phyloP scores from a whole-genome alignment of 192 early-diverging fungal genomes.

The Backusella psychrophila region DNA sequence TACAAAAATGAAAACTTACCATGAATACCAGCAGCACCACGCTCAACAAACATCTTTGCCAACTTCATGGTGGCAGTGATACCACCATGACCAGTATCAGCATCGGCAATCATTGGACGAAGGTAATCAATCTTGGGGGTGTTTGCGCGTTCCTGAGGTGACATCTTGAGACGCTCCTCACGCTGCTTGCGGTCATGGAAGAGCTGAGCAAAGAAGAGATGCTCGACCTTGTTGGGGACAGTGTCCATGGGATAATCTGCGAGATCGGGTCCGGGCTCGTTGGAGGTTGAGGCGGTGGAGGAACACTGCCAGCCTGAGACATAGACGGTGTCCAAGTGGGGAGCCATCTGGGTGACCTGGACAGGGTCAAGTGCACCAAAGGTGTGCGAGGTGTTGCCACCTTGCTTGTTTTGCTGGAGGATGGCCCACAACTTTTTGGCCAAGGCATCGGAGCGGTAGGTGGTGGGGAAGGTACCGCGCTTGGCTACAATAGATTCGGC shows the following conservation, averaged over 20 bases:
- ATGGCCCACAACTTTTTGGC: slow-evolving; percentile 93
- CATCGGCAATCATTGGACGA: slow-evolving; percentile 95
- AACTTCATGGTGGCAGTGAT: slow-evolving; percentile 97
- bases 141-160: slow-evolving; percentile 65
- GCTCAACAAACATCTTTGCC: slow-evolving; percentile 96
- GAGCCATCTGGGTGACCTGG: slow-evolving; percentile 93
- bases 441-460: slow-evolving; percentile 81
- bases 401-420: slow-evolving; percentile 72
- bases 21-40: slow-evolving; percentile 95
- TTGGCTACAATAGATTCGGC: slow-evolving; percentile 85
- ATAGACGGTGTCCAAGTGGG: slow-evolving; percentile 95
- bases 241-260: slow-evolving; percentile 99
- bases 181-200: slow-evolving; percentile 98
- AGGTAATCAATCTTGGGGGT: slow-evolving; percentile 82
- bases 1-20: slow-evolving; percentile 15
- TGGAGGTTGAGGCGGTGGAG: slow-evolving; percentile 90
- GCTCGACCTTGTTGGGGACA: slow-evolving; percentile 98
- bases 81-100: slow-evolving; percentile 97
- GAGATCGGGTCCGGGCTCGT: slow-evolving; percentile 97
- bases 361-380: slow-evolving; percentile 95
- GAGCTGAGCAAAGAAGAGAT: slow-evolving; percentile 94
- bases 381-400: slow-evolving; percentile 83
- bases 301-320: slow-evolving; percentile 99
- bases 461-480: slow-evolving; percentile 73
- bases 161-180: slow-evolving; percentile 76